A percentile compares a stretch with the other conserved stretches of the same genome.
Conservation (phyloP, 352 stramenopile species). For the Phytophthora pini region DNA sequence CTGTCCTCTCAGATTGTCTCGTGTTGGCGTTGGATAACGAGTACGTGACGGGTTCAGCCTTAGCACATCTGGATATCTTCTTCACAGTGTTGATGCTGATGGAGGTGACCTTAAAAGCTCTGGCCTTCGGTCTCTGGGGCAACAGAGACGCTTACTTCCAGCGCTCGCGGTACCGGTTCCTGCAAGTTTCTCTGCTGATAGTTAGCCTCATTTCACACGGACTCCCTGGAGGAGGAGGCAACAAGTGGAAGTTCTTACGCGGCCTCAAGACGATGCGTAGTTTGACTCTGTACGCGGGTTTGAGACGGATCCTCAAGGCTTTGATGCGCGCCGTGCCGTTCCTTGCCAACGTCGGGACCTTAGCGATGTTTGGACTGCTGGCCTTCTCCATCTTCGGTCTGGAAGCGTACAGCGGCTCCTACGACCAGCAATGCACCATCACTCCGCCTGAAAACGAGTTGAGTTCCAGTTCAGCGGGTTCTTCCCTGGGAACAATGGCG, state of each 20-base stretch:
- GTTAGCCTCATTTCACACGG: slow-evolving; percentile 62
- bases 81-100: slow-evolving; percentile 70
- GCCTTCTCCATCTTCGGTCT: slow-evolving; percentile 83
- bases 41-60: slow-evolving; percentile 34
- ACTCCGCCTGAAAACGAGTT: background rate
- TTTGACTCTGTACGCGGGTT: slow-evolving; percentile 67
- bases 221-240: slow-evolving; percentile 16
- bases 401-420: slow-evolving; percentile 67
- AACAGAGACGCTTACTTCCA: slow-evolving; percentile 59
- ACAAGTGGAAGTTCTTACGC: slow-evolving; percentile 58
- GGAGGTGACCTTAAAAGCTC: slow-evolving; percentile 65
- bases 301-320: slow-evolving; percentile 74
- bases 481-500: slow-evolving; percentile 14
- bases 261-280: slow-evolving; percentile 73
- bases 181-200: slow-evolving; percentile 60
- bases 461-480: slow-evolving; percentile 8
- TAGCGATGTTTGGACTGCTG: slow-evolving; percentile 78
- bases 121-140: slow-evolving; percentile 56
- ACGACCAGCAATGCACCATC: slow-evolving; percentile 58
- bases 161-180: slow-evolving; percentile 50
- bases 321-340: slow-evolving; percentile 74
- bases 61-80: slow-evolving; percentile 50
- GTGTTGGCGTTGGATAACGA: slow-evolving; percentile 71
- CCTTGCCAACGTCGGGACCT: slow-evolving; percentile 73
- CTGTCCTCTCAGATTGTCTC: slow-evolving; percentile 59